Evolutionary conservation across 1,284 basidiomycete genomes (phyloP).

Genomic region (Cutaneotrichosporon daszewskae): DNA sequence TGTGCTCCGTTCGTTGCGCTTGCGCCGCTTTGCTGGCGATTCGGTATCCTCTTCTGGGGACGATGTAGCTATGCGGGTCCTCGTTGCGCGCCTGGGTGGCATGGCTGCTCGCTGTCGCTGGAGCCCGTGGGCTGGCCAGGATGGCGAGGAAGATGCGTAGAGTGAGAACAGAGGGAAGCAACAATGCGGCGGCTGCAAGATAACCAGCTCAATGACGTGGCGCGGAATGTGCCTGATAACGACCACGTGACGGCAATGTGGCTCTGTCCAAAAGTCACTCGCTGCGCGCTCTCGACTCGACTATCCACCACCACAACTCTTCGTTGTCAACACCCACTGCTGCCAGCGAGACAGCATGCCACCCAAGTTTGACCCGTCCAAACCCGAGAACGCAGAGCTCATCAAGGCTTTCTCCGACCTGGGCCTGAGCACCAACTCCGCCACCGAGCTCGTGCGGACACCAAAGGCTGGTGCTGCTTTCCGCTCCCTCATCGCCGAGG

Average conservation of each 20-base stretch:
- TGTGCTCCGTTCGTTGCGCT: constrained; percentile 2
- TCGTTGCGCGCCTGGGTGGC: neutral
- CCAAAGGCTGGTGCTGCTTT: constrained; percentile 67
- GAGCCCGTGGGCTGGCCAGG: neutral
- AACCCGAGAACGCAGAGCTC: constrained; percentile 51
- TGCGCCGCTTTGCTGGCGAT: neutral
- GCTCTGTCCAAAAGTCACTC: too few relatives aligned
- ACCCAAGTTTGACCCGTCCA: constrained; percentile 53
- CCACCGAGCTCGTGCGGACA: constrained; percentile 74
- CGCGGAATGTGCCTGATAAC: neutral
- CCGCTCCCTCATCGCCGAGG: constrained; percentile 62
- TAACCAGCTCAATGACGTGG: too few relatives aligned
- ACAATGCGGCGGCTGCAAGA: too few relatives aligned
- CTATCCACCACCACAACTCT: too few relatives aligned
- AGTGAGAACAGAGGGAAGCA: too few relatives aligned
- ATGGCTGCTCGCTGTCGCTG: neutral
- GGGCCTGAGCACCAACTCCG: constrained; percentile 70
- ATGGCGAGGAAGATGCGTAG: neutral
- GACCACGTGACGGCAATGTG: neutral
- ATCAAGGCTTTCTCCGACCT: constrained; percentile 71
- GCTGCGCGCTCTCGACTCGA: too few relatives aligned
- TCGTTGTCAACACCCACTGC: too few relatives aligned
- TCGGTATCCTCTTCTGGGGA: neutral
- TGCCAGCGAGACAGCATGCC: constrained; percentile 37
- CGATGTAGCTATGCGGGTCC: neutral